Evolutionary conservation across 495 filamentous ascomycete genomes (phyloP), one percentile per base, ranked within the genome.

Genomic region (Lasiosphaeriaceae sp.): DNA sequence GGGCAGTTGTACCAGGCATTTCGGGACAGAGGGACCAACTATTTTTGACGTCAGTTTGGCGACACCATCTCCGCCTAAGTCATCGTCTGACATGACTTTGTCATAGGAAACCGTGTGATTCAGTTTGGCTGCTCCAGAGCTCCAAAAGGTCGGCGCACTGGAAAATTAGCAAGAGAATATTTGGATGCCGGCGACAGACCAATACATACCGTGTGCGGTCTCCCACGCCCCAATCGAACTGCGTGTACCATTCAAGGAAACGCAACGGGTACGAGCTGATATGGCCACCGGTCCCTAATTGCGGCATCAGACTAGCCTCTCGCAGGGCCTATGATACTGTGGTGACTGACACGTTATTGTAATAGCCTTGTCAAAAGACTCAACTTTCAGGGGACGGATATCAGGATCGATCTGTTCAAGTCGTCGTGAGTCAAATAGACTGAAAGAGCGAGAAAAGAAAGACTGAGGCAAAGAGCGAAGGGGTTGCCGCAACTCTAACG

Each of bases 31-130:
- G 46, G 29, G 8, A 58, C 66, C 41, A 49, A 67, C 71, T 46
- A 68, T 73, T n/a, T 59, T 71, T 74, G 69, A 66, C 78, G 74
- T 75, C 53, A 78, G 35, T 7, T 60, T 23, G 3, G 55, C 63
- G 9, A 73, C 49, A 8, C 58, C 66, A 0, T 22, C 4, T 11
- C 55, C 43, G 1, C 63, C 56, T 11, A 48, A 34, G 0, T 22
- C 4, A 11, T 60, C 43, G 1, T 64, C 56, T 11, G 51, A 34
- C 83, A 90, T 89, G 24, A 91, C 80, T 1, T 76, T 69, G 5
- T 77, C 63, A 62, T 84, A 90, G 2, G 68, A 48, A 2, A 90
- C 77, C 5, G 71, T 75, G 0, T 88, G 88, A 14, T 70, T 74
- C 2, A 52, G 54, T 9, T 64, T 34, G 12, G 54, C 56, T 12